Conservation (phyloP, 345 rosid species). For the Hypericum androsaemum region DNA sequence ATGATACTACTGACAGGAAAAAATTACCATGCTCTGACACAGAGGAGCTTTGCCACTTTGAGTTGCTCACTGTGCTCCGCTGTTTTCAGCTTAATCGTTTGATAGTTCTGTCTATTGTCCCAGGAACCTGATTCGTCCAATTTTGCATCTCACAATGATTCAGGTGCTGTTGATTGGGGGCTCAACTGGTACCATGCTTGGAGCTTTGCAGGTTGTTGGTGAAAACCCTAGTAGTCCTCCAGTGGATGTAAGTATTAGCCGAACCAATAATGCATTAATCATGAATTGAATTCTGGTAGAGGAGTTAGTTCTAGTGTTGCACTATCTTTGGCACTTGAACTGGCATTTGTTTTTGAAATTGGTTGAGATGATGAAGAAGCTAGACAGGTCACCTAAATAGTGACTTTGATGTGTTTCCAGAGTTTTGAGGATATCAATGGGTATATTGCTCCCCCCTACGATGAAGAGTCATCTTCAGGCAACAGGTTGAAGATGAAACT, state of each 20-base stretch:
- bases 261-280: not conserved
- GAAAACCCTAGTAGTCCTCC: slow-evolving; percentile 55
- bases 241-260: slow-evolving; percentile 53
- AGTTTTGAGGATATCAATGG: slow-evolving; percentile 47
- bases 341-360: no score
- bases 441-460: slow-evolving; percentile 50
- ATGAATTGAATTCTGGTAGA: not conserved
- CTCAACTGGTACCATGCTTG: slow-evolving; percentile 98
- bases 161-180: slow-evolving; percentile 93
- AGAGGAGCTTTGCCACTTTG: no score
- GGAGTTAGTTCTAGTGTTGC: no score
- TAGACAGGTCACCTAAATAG: no score
- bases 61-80: no score
- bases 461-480: slow-evolving; percentile 58
- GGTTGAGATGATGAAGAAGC: no score
- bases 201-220: slow-evolving; percentile 82
- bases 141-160: slow-evolving; percentile 4
- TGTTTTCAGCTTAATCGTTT: no score
- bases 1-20: no score
- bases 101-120: not conserved
- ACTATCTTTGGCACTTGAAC: no score
- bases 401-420: slow-evolving; percentile 20
- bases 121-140: not conserved
- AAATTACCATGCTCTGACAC: no score
- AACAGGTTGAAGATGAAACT: slow-evolving; percentile 71